These are phyloP conservation scores for Aspergillus hortae DNA, from an alignment of 2,329 filamentous ascomycete genomes.

Conservation along the genomic window DNA sequence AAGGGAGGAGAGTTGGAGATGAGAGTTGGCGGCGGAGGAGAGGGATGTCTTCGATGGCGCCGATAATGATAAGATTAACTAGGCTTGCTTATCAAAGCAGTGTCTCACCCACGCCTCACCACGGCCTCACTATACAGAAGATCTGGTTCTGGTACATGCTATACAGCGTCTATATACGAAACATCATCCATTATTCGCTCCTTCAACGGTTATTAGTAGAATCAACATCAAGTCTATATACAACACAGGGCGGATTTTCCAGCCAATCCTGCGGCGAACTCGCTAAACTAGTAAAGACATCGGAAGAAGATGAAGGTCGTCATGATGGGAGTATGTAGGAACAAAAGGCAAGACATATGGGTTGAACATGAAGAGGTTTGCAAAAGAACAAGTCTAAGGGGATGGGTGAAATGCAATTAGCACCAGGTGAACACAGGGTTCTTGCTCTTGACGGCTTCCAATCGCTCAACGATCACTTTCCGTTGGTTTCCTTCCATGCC, in stretches of 20 bases:
- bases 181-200: neutral
- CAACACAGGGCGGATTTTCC: slow-evolving; percentile 23
- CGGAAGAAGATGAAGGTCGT: slow-evolving; percentile 11
- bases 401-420: slow-evolving; percentile 42
- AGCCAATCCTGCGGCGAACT: slow-evolving; percentile 11
- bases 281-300: slow-evolving; percentile 20
- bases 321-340: slow-evolving; percentile 16
- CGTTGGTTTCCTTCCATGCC: slow-evolving; percentile 87
- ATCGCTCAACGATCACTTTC: slow-evolving; percentile 92
- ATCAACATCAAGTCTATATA: slow-evolving; percentile 31
- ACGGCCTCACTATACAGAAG: neutral
- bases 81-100: slow-evolving; percentile 14
- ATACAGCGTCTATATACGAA: neutral
- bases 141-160: neutral
- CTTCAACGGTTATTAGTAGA: slow-evolving; percentile 10
- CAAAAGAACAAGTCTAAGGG: slow-evolving; percentile 2
- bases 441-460: slow-evolving; percentile 92
- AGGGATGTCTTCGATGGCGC: neutral
- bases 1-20: neutral
- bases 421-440: slow-evolving; percentile 99
- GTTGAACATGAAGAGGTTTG: neutral
- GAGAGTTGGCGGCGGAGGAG: neutral
- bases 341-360: slow-evolving; percentile 9
- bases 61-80: slow-evolving; percentile 19
- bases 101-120: neutral